These are phyloP conservation scores for Lachancea dasiensis DNA, from an alignment of 805 yeast genomes.

Conservation along the genomic window DNA sequence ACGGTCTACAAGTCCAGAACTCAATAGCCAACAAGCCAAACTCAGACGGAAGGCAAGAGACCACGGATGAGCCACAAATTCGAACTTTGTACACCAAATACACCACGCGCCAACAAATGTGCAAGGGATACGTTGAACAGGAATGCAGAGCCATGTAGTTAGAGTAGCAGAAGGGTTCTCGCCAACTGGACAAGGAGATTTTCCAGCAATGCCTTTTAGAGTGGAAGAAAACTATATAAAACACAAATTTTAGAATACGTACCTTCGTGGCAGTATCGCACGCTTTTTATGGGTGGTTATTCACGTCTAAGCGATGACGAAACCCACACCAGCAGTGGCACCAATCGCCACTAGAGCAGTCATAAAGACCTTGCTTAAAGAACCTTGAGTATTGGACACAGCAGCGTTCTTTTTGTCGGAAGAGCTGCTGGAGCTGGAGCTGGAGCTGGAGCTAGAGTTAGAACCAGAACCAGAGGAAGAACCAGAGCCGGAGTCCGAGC, in stretches of 20 bases:
- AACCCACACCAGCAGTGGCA: conserved; percentile 36
- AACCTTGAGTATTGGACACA: conserved; percentile 23
- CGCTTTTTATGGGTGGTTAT: too few relatives aligned
- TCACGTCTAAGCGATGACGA: conserved; percentile 29
- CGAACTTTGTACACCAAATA: too few relatives aligned
- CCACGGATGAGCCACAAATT: too few relatives aligned
- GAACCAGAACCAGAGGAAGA: conserved; percentile 14
- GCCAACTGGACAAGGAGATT: too few relatives aligned
- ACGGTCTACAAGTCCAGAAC: too few relatives aligned
- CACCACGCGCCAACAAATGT: too few relatives aligned
- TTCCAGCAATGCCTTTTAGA: background rate
- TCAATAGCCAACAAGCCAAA: too few relatives aligned
- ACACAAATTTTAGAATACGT: background rate
- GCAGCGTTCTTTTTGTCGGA: conserved; percentile 21
- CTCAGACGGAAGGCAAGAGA: too few relatives aligned
- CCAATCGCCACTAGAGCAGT: conserved; percentile 31
- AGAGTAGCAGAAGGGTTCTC: too few relatives aligned
- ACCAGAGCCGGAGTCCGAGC: conserved; percentile 25
- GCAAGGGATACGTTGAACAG: too few relatives aligned
- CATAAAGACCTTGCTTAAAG: conserved; percentile 28
- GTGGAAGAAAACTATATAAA: conserved; percentile 6
- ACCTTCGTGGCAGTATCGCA: too few relatives aligned
- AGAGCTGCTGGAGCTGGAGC: conserved; percentile 12
- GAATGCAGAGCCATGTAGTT: too few relatives aligned
- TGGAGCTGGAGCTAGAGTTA: conserved; percentile 15